A percentile compares a stretch with the other conserved stretches of the same genome.
Evolutionary conservation across 2,329 filamentous ascomycete species (phyloP).

Genomic region (Aspergillus proliferans): DNA sequence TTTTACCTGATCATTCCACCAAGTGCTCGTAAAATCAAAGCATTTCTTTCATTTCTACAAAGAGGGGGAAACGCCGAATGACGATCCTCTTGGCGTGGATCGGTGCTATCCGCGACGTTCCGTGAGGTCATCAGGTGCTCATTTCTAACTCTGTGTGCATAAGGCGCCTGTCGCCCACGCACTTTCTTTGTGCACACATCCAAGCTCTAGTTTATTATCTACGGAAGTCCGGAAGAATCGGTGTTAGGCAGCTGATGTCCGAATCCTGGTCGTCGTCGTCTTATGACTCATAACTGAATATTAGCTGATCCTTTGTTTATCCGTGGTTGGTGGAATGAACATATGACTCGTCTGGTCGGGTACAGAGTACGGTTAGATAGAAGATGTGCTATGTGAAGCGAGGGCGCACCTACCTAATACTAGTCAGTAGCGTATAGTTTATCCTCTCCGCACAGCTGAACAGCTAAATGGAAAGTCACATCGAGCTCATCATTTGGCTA

Average conservation of each 20-base stretch:
- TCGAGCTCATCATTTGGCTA: no score
- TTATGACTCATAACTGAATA: neutral
- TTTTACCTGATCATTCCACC: neutral
- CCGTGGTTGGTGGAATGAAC: neutral
- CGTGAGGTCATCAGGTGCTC: constrained; percentile 2
- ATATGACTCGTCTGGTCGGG: no score
- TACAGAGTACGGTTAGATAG: neutral
- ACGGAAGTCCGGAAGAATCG: no score
- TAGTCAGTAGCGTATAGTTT: neutral
- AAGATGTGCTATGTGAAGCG: neutral
- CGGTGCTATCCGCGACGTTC: constrained; percentile 11
- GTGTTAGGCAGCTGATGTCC: no score
- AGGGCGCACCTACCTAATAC: neutral
- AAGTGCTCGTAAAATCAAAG: neutral
- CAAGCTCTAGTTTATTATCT: neutral
- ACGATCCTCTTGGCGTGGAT: constrained; percentile 12
- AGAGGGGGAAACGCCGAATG: constrained; percentile 4
- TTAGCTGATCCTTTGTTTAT: neutral
- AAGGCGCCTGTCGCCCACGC: neutral
- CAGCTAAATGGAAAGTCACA: neutral
- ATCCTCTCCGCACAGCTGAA: neutral
- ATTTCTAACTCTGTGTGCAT: neutral
- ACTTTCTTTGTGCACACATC: neutral
- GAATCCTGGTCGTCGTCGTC: neutral
- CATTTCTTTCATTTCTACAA: neutral